phyloP scores from a whole-genome alignment of 2,329 filamentous ascomycete species.

The Trichoderma arundinaceum region DNA sequence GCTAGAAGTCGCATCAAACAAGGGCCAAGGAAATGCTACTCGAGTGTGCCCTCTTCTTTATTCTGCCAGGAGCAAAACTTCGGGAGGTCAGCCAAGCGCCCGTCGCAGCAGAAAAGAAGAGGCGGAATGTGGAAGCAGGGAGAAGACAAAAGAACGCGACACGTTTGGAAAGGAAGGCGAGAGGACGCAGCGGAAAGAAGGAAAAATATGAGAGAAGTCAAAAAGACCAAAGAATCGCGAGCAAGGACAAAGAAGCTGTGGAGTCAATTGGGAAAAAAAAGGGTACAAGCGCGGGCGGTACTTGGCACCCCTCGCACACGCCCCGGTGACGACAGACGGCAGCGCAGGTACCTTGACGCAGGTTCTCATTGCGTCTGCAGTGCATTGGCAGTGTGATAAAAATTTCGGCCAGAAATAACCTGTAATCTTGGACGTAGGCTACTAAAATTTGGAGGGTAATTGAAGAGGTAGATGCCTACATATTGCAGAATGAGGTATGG shows the following conservation, averaged over 20 bases:
- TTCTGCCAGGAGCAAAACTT: not conserved
- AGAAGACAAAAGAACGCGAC: not conserved
- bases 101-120: not conserved
- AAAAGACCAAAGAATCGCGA: slow-evolving; percentile 12
- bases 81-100: not conserved
- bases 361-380: not conserved
- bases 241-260: slow-evolving; percentile 16
- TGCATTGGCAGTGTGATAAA: not conserved
- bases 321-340: slow-evolving; percentile 15
- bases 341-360: not conserved
- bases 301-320: slow-evolving; percentile 9
- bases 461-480: too few relatives aligned
- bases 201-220: not conserved
- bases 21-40: not conserved
- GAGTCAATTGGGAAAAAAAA: not conserved
- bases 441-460: too few relatives aligned
- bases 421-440: too few relatives aligned
- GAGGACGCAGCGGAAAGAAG: not conserved
- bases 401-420: not conserved
- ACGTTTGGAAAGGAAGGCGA: not conserved
- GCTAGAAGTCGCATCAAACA: slow-evolving; percentile 19
- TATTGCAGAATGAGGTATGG: too few relatives aligned
- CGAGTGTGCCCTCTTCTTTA: not conserved
- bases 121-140: not conserved
- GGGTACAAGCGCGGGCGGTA: slow-evolving; percentile 12